Evolutionary conservation across 192 early-diverging fungal genomes (phyloP).

Genomic region (Radiomyces spectabilis): DNA sequence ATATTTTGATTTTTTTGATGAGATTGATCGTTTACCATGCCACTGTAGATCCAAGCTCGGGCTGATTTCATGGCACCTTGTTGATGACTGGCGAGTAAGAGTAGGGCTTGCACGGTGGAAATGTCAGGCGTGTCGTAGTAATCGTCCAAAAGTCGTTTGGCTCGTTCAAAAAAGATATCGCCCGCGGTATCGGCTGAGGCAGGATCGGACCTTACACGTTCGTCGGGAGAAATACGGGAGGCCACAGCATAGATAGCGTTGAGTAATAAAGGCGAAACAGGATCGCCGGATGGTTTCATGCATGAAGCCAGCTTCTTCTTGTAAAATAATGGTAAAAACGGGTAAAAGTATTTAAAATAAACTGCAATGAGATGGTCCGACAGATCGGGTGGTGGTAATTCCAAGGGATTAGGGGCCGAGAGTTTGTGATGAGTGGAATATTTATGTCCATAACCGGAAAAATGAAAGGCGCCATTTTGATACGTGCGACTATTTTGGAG

Average conservation of each 20-base stretch:
- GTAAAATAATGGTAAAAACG: slow-evolving; percentile 60
- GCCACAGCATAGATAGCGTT: slow-evolving; percentile 47
- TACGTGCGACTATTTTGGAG: slow-evolving; percentile 51
- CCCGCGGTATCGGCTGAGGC: slow-evolving; percentile 37
- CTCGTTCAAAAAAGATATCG: slow-evolving; percentile 54
- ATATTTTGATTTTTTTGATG: slow-evolving; percentile 1
- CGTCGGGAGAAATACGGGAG: slow-evolving; percentile 34
- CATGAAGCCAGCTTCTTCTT: slow-evolving; percentile 44
- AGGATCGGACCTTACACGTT: slow-evolving; percentile 33
- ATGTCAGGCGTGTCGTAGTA: slow-evolving; percentile 53
- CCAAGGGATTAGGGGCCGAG: slow-evolving; percentile 28
- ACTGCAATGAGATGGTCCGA: slow-evolving; percentile 48
- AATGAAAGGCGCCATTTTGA: slow-evolving; percentile 33
- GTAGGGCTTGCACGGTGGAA: slow-evolving; percentile 55
- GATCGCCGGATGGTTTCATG: slow-evolving; percentile 29
- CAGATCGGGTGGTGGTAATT: slow-evolving; percentile 56
- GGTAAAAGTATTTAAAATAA: slow-evolving; percentile 61
- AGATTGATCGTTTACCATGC: no score
- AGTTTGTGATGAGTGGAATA: slow-evolving; percentile 19
- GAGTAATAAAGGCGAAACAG: slow-evolving; percentile 30
- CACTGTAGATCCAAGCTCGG: slow-evolving; percentile 64
- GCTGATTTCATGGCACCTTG: slow-evolving; percentile 61
- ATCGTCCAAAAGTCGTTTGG: slow-evolving; percentile 60
- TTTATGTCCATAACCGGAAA: slow-evolving; percentile 27
- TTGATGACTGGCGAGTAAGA: slow-evolving; percentile 60